Evolutionary conservation across 2,329 filamentous ascomycete genomes (phyloP).

Genomic region (Neonectria punicea): DNA sequence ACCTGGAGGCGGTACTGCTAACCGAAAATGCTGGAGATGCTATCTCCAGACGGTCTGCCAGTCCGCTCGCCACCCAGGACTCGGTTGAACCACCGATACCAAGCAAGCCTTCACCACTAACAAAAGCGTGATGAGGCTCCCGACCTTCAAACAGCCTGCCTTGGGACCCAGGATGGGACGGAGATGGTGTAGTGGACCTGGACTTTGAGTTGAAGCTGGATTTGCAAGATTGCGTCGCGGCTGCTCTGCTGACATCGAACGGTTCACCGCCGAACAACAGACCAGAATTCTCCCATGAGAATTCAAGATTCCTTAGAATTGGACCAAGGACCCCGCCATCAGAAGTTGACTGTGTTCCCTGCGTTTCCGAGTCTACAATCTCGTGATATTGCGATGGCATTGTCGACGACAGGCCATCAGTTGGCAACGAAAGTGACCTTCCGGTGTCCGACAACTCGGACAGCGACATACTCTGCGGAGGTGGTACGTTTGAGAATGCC

Average conservation of each 20-base stretch:
- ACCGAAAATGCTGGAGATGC: background rate
- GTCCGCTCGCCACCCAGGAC: background rate
- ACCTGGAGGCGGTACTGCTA: no score
- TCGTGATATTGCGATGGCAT: background rate
- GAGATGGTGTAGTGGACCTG: background rate
- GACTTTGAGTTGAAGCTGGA: background rate
- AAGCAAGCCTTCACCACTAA: fast-evolving
- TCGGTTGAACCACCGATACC: background rate
- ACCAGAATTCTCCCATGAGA: background rate
- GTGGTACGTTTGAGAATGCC: fast-evolving
- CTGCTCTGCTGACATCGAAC: background rate
- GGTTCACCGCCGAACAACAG: constrained; percentile 1
- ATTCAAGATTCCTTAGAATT: background rate
- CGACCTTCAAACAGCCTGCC: fast-evolving
- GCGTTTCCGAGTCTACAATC: background rate
- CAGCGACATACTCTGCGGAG: fast-evolving
- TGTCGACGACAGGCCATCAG: background rate
- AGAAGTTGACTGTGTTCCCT: background rate
- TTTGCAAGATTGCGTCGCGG: background rate
- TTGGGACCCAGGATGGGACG: background rate
- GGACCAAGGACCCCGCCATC: fast-evolving
- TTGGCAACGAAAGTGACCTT: background rate
- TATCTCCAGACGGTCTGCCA: background rate
- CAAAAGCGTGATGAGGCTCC: background rate
- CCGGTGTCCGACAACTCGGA: background rate